Percentiles rank a stretch among this genome's conserved stretches.
Evolutionary conservation across 345 rosid species (phyloP).

Genomic region (Eucalyptus marginata): DNA sequence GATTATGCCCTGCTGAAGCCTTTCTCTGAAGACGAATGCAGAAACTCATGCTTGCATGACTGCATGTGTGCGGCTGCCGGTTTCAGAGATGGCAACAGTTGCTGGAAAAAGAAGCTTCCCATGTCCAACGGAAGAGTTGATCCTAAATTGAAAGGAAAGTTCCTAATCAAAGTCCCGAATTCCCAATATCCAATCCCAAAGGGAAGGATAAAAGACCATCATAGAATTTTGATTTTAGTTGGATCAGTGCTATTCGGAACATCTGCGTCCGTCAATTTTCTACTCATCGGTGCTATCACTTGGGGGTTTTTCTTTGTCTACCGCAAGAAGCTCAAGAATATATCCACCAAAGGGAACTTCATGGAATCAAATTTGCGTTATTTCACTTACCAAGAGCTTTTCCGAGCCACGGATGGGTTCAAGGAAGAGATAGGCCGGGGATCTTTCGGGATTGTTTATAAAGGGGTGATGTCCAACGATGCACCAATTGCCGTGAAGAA

Average conservation of each 20-base stretch:
- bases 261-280: conserved; percentile 5
- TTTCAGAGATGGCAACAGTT: not conserved
- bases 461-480: conserved; percentile 1
- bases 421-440: conserved; percentile 26
- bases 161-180: conserved; percentile 8
- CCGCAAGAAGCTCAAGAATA: not conserved
- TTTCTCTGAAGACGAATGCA: conserved; percentile 6
- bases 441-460: conserved; percentile 26
- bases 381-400: conserved; percentile 19
- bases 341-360: not conserved
- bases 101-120: conserved; percentile 24
- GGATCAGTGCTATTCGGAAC: not conserved
- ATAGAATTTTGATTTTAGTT: not conserved
- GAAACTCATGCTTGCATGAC: conserved; percentile 13
- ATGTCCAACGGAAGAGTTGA: conserved; percentile 18
- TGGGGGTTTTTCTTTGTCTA: not conserved
- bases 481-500: conserved; percentile 18
- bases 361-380: not conserved
- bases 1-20: conserved; percentile 5
- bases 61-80: conserved; percentile 22
- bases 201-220: not conserved
- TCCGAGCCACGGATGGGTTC: conserved; percentile 14
- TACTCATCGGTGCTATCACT: not conserved
- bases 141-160: not conserved
- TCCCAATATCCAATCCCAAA: not conserved